Percentiles rank a stretch among this genome's conserved stretches.
These are phyloP conservation scores for Tetracentron sinense DNA, from an alignment of 164 flowering plant species.

Conservation along the genomic window DNA sequence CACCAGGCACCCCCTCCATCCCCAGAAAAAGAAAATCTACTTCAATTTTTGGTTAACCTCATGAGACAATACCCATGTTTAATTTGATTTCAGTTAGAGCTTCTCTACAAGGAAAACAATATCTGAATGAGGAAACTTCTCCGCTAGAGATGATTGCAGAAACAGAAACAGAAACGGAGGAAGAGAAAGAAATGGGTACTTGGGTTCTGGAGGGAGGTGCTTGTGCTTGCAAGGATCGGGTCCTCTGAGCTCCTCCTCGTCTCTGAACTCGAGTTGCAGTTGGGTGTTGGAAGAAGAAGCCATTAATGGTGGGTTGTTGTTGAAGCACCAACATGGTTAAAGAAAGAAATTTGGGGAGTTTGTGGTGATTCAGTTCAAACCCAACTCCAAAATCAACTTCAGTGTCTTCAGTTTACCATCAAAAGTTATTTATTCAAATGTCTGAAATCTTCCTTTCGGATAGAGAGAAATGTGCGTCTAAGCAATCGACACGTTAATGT, in stretches of 20 bases:
- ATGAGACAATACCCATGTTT: too few relatives aligned
- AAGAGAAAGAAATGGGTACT: slow-evolving; percentile 22
- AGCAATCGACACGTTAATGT: slow-evolving; percentile 33
- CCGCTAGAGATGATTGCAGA: not conserved
- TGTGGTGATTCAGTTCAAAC: too few relatives aligned
- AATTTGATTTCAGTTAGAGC: too few relatives aligned
- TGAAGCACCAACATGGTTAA: slow-evolving; percentile 22
- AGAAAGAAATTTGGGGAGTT: slow-evolving; percentile 1
- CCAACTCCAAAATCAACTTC: too few relatives aligned
- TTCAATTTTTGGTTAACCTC: too few relatives aligned
- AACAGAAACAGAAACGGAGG: not conserved
- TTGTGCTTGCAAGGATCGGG: slow-evolving; percentile 28
- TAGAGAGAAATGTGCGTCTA: slow-evolving; percentile 8
- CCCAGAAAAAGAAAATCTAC: too few relatives aligned
- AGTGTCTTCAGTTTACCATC: too few relatives aligned
- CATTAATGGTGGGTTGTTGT: slow-evolving; percentile 15
- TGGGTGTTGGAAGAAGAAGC: slow-evolving; percentile 21
- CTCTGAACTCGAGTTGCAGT: slow-evolving; percentile 15
- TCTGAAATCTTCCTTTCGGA: not conserved
- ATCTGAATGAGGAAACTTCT: not conserved
- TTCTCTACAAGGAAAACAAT: too few relatives aligned
- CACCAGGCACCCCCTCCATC: too few relatives aligned
- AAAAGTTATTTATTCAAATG: too few relatives aligned
- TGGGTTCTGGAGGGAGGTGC: slow-evolving; percentile 58
- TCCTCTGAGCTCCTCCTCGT: slow-evolving; percentile 18